Conservation (phyloP, 768 basidiomycete genomes). For the Lactifluus echinatus region DNA sequence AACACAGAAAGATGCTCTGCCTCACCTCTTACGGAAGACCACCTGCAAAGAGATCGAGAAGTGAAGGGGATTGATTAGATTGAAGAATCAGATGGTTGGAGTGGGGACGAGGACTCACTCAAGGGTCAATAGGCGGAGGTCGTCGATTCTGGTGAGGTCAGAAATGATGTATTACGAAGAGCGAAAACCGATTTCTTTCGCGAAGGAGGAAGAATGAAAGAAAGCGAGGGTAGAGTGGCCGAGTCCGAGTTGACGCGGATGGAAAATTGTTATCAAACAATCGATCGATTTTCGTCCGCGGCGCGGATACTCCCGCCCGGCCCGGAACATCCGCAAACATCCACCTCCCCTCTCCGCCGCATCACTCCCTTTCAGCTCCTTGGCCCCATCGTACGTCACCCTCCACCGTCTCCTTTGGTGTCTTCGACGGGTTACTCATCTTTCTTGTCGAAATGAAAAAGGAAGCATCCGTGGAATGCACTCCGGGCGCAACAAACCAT, state of each 20-base stretch:
- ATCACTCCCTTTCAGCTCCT: no score
- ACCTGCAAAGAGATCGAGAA: slow-evolving; percentile 38
- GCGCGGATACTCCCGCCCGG: slow-evolving; percentile 1
- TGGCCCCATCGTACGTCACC: no score
- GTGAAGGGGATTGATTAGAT: not conserved
- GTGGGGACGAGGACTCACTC: slow-evolving; percentile 35
- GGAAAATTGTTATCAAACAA: slow-evolving; percentile 12
- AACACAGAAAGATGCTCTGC: slow-evolving; percentile 22
- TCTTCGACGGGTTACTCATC: not conserved
- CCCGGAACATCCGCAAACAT: not conserved
- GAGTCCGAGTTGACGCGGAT: not conserved
- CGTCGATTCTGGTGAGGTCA: slow-evolving; percentile 68
- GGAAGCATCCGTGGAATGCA: not conserved
- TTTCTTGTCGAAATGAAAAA: slow-evolving; percentile 13
- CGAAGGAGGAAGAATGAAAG: not conserved
- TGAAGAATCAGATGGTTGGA: slow-evolving; percentile 1
- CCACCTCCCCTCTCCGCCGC: no score
- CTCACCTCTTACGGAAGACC: slow-evolving; percentile 67
- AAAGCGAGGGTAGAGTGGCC: not conserved
- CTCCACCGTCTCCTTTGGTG: not conserved
- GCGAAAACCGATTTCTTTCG: slow-evolving; percentile 10
- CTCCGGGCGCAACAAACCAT: slow-evolving; percentile 1
- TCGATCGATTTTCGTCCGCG: not conserved
- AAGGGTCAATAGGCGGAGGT: slow-evolving; percentile 77
- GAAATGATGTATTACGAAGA: slow-evolving; percentile 48